Conservation (phyloP, 1,284 basidiomycete species). For the Marasmius sp. region DNA sequence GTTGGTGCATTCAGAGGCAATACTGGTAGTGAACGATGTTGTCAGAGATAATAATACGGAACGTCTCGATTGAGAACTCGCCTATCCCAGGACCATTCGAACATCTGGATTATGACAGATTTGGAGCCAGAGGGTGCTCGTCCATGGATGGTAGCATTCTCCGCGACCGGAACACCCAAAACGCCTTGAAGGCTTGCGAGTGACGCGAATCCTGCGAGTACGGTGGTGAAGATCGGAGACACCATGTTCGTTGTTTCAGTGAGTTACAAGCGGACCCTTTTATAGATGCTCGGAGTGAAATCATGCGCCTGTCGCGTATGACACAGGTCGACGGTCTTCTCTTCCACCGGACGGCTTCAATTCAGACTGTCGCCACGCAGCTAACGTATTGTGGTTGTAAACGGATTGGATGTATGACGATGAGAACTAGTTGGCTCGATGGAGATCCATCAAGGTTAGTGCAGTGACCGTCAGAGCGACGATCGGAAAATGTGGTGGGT, state of each 20-base stretch:
- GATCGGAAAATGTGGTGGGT: no score
- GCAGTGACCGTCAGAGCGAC: no score
- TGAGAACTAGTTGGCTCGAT: no score
- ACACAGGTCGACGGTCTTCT: no score
- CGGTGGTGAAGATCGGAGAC: background rate
- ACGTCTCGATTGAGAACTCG: slow-evolving; percentile 3
- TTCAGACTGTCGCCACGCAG: no score
- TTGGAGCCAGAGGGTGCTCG: slow-evolving; percentile 35
- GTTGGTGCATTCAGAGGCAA: slow-evolving; percentile 62
- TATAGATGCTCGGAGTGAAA: no score
- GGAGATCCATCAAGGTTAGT: no score
- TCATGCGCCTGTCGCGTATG: no score
- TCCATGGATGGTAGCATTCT: background rate
- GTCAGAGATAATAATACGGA: background rate
- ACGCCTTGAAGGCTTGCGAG: background rate
- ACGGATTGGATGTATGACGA: no score
- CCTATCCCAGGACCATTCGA: slow-evolving; percentile 52
- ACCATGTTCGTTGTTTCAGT: background rate
- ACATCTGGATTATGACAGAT: slow-evolving; percentile 57
- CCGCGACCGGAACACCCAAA: background rate
- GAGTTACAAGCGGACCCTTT: no score
- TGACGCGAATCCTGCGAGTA: background rate
- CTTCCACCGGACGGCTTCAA: no score
- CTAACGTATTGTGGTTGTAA: no score
- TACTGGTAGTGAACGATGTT: slow-evolving; percentile 28